Evolutionary conservation across 805 yeast genomes (phyloP), one percentile per base, ranked within the genome.

Genomic region (Clavispora carvajalis): DNA sequence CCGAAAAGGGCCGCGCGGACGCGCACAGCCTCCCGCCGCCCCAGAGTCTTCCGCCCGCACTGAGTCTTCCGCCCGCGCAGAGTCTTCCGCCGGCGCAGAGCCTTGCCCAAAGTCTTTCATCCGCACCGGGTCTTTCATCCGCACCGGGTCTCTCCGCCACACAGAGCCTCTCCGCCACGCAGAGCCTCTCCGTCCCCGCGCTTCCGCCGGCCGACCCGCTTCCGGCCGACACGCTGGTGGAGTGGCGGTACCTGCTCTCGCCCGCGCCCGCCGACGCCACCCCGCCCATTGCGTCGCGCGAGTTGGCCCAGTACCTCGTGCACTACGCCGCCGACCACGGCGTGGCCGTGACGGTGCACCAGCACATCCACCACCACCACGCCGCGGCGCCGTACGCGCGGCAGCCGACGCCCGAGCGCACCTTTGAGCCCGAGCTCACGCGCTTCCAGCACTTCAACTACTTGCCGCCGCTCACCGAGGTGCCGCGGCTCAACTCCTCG

Each of bases 351-450:
- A 80, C 88, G 4, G 76, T 88, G 16, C 95, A 88, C 61, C 95
- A 88, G 58, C 95, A 86, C 59, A 80, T 84, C 34, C 91, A 85
- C 59, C 86, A 86, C 56, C 89, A 85, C 60, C 82, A 83, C 59
- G 69, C 73, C 7, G 73, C 77, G 2, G 23, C 34, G 34, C 26
- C 19, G 36, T 30, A n/a, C 11, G 21, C 11, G 33, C 21, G 21
- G 8, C 33, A 15, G 22, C 21, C 33, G 12, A 33, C 37, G 22
- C 33, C 37, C 10, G 38, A 38, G 24, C 15, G 24, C 10, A 9
- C n/a, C 10, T 38, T 31, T 25, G 22, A 24, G 6, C 31, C 45
- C 22, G 55, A 44, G 33, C 34, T 45, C 22, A 35, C 34, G n/a
- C 50, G 55, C 11, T 41, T 38, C 40, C 80, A 80, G 36, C 93